A percentile compares a stretch with the other conserved stretches of the same genome.
These are phyloP conservation scores for Tagetes patula DNA, from an alignment of 129 eudicot species.

Conservation along the genomic window DNA sequence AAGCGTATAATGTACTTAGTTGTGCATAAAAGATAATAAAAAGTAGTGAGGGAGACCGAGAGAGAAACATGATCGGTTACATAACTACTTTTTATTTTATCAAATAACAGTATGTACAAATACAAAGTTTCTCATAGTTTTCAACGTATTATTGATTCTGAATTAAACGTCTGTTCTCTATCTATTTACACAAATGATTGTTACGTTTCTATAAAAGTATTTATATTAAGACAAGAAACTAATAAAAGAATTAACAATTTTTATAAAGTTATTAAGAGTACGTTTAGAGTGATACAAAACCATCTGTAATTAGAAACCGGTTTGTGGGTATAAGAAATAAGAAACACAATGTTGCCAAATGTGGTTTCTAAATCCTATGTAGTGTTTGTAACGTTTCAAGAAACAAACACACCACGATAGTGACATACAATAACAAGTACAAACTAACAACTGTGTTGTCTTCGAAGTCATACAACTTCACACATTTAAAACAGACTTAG, in stretches of 20 bases:
- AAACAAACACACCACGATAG: constrained; percentile 29
- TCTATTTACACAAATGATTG: no score
- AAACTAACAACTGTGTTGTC: constrained; percentile 29
- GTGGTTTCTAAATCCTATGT: constrained; percentile 34
- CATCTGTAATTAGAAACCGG: constrained; percentile 19
- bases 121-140: no score
- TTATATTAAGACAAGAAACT: not conserved
- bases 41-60: no score
- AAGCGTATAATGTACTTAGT: no score
- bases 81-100: no score
- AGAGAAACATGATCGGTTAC: no score
- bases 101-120: no score
- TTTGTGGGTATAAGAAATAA: constrained; percentile 12
- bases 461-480: constrained; percentile 30
- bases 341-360: constrained; percentile 34
- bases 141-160: no score
- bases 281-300: constrained; percentile 12
- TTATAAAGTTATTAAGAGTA: not conserved
- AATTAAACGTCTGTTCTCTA: no score
- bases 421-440: constrained; percentile 33
- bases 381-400: constrained; percentile 28
- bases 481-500: constrained; percentile 17
- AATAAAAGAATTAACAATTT: not conserved
- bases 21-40: no score
- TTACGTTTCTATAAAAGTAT: no score